phyloP scores from a whole-genome alignment of 495 filamentous ascomycete species.

The Cairneyella variabilis region DNA sequence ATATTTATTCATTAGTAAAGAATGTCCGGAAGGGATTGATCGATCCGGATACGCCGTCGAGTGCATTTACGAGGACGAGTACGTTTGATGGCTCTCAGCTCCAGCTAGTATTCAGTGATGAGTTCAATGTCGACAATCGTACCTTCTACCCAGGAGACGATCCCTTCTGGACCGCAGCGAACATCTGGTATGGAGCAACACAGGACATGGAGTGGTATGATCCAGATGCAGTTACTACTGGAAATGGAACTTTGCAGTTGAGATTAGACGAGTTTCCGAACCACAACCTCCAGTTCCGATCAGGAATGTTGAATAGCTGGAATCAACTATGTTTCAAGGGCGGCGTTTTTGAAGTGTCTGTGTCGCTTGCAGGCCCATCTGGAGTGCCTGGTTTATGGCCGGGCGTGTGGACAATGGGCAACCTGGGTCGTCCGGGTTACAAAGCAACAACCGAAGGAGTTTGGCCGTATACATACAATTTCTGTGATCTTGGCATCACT shows the following conservation, averaged over 20 bases:
- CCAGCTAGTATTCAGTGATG: constrained; percentile 69
- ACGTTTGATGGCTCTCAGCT: constrained; percentile 54
- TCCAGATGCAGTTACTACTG: constrained; percentile 68
- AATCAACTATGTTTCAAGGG: constrained; percentile 77
- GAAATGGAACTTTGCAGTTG: constrained; percentile 62
- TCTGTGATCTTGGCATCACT: constrained; percentile 72
- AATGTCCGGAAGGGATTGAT: constrained; percentile 61
- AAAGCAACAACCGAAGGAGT: constrained; percentile 65
- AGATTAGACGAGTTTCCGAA: constrained; percentile 62
- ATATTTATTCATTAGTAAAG: constrained; percentile 43
- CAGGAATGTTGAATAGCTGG: constrained; percentile 78
- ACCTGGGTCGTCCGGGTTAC: constrained; percentile 66
- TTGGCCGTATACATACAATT: constrained; percentile 75
- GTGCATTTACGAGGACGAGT: constrained; percentile 50
- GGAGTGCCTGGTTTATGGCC: constrained; percentile 72
- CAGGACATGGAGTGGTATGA: constrained; percentile 81
- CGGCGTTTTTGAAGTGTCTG: constrained; percentile 70
- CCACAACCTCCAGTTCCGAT: constrained; percentile 64
- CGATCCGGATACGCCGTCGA: constrained; percentile 68
- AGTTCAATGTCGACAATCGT: constrained; percentile 66
- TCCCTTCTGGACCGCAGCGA: constrained; percentile 50
- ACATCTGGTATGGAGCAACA: constrained; percentile 55
- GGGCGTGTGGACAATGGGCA: constrained; percentile 77
- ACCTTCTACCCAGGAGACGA: constrained; percentile 75
- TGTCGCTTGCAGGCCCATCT: constrained; percentile 66